Conservation (phyloP, 768 basidiomycete genomes). For the Kwoniella botswanensis region DNA sequence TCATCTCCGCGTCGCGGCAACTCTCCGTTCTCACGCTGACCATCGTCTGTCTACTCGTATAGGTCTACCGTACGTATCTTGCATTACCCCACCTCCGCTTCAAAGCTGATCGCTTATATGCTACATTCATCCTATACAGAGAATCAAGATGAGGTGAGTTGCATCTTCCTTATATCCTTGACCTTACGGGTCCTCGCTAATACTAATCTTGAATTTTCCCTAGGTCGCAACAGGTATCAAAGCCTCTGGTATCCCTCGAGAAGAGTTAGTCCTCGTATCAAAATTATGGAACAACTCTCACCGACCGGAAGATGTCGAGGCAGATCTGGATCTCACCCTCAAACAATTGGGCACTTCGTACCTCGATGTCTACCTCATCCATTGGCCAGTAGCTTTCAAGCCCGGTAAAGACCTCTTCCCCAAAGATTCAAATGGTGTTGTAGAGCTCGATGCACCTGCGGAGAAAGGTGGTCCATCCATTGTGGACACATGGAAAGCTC, state of each 20-base stretch:
- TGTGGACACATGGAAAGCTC: constrained; percentile 60
- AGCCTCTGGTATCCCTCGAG: constrained; percentile 75
- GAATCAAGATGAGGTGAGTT: constrained; percentile 70
- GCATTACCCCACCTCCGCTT: neutral
- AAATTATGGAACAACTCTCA: constrained; percentile 81
- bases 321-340: constrained; percentile 79
- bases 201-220: neutral
- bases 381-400: constrained; percentile 42
- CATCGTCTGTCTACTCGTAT: neutral
- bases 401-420: constrained; percentile 29
- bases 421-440: constrained; percentile 14
- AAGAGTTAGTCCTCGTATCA: constrained; percentile 66
- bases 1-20: neutral
- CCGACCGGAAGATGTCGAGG: constrained; percentile 70
- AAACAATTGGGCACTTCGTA: constrained; percentile 72
- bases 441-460: constrained; percentile 28
- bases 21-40: neutral
- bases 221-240: constrained; percentile 61
- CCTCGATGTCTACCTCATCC: constrained; percentile 72
- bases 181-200: constrained; percentile 3
- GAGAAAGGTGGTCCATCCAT: constrained; percentile 26
- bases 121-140: neutral
- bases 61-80: constrained; percentile 25
- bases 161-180: neutral
- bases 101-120: neutral